These are phyloP conservation scores for Macrophomina pseudophaseolina DNA, from an alignment of 2,329 filamentous ascomycete genomes.

Conservation along the genomic window DNA sequence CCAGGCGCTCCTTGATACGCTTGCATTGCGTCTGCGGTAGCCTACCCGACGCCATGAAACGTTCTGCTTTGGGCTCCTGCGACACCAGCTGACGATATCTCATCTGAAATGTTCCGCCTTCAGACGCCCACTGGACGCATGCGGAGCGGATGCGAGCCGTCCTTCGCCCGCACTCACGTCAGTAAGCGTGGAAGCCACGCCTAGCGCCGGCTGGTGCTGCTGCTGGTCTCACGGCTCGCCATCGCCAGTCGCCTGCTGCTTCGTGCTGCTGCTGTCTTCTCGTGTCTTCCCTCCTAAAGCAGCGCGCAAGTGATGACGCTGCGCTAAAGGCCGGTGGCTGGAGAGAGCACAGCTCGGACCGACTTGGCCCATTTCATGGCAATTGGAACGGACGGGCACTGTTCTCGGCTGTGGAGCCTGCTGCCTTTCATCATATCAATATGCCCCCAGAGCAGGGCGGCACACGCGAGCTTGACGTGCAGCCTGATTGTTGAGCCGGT, in stretches of 20 bases:
- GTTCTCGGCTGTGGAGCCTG: not conserved
- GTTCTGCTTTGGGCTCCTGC: slow-evolving; percentile 9
- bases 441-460: not conserved
- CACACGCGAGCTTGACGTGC: slow-evolving; percentile 15
- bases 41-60: slow-evolving; percentile 10
- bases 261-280: not conserved
- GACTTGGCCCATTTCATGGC: slow-evolving; percentile 3
- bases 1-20: slow-evolving; percentile 18
- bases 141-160: slow-evolving; percentile 3
- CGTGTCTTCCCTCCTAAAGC: not conserved
- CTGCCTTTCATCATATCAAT: slow-evolving; percentile 16
- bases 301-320: slow-evolving; percentile 7
- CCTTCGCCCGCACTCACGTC: not conserved
- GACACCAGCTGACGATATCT: slow-evolving; percentile 17
- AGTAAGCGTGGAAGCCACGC: not conserved
- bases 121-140: slow-evolving; percentile 1
- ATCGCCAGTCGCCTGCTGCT: not conserved
- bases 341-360: slow-evolving; percentile 15
- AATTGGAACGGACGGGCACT: slow-evolving; percentile 1
- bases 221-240: no score
- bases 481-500: slow-evolving; percentile 2
- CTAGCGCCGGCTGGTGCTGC: not conserved
- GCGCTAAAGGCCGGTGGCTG: slow-evolving; percentile 8
- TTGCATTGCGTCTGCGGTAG: slow-evolving; percentile 21
- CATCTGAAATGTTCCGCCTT: slow-evolving; percentile 15